These are phyloP conservation scores for Lactifluus subvellereus DNA, from an alignment of 768 basidiomycete genomes.

Conservation along the genomic window DNA sequence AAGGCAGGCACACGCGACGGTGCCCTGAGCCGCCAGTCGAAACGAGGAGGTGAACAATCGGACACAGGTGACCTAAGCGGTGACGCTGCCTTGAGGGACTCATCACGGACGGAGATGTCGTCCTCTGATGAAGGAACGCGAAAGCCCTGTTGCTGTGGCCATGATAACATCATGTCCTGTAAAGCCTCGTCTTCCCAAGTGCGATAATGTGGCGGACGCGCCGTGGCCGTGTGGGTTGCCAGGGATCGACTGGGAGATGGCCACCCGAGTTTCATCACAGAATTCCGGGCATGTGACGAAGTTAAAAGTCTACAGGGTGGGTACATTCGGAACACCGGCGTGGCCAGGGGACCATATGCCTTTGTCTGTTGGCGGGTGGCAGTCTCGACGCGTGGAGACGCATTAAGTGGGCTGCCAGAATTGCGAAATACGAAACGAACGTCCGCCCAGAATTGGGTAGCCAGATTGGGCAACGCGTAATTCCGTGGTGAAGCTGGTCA, in stretches of 20 bases:
- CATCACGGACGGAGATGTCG: neutral
- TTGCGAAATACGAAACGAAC: constrained; percentile 16
- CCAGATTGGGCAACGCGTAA: neutral
- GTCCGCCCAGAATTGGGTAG: constrained; percentile 14
- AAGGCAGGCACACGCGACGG: constrained; percentile 35
- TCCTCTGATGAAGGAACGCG: neutral
- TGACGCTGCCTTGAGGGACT: constrained; percentile 9
- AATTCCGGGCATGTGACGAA: neutral
- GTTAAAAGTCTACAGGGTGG: neutral
- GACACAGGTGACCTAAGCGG: neutral
- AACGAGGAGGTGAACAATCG: constrained; percentile 32
- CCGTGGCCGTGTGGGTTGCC: neutral
- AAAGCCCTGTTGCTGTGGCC: neutral
- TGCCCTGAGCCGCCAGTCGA: constrained; percentile 59
- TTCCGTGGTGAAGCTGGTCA: too few species aligned
- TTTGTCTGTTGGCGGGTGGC: neutral
- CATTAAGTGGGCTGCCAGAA: neutral
- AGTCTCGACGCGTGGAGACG: neutral
- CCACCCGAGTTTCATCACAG: neutral
- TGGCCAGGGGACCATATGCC: neutral
- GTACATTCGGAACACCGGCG: neutral
- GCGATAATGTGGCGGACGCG: neutral
- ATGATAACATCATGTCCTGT: neutral
- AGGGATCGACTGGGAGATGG: neutral
- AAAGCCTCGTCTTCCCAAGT: constrained; percentile 18